Evolutionary conservation across 164 flowering plant genomes (phyloP).

Genomic region (Santalum album): DNA sequence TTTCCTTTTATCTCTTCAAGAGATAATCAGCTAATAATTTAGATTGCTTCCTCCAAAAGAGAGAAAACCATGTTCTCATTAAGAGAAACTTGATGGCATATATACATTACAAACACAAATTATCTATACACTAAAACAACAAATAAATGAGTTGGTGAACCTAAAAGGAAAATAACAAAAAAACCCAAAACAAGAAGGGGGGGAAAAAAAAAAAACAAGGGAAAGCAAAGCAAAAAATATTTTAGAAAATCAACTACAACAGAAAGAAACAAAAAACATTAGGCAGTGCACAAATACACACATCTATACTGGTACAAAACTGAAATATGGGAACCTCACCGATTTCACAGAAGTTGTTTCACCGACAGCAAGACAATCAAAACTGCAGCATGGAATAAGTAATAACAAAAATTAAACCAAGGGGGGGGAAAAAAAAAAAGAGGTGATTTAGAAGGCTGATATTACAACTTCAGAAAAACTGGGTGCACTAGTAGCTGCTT

Average conservation of each 20-base stretch:
- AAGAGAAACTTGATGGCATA: too few relatives aligned
- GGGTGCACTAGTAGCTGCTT: constrained; percentile 20
- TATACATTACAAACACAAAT: too few relatives aligned
- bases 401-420: background rate
- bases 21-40: too few relatives aligned
- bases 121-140: too few relatives aligned
- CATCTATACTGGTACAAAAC: too few relatives aligned
- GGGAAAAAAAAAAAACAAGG: background rate
- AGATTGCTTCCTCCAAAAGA: too few relatives aligned
- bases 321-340: constrained; percentile 32
- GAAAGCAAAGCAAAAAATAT: background rate
- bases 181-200: too few relatives aligned
- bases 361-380: constrained; percentile 23
- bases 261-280: background rate
- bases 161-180: too few relatives aligned
- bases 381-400: constrained; percentile 29
- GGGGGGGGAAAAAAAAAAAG: background rate
- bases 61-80: too few relatives aligned
- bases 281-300: too few relatives aligned
- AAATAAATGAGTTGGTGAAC: too few relatives aligned
- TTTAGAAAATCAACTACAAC: background rate
- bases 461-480: constrained; percentile 14
- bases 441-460: background rate
- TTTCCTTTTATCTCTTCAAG: too few relatives aligned
- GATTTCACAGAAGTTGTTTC: constrained; percentile 19